These are phyloP conservation scores for Acacia acuminata DNA, from an alignment of 306 rosid species.

Conservation along the genomic window DNA sequence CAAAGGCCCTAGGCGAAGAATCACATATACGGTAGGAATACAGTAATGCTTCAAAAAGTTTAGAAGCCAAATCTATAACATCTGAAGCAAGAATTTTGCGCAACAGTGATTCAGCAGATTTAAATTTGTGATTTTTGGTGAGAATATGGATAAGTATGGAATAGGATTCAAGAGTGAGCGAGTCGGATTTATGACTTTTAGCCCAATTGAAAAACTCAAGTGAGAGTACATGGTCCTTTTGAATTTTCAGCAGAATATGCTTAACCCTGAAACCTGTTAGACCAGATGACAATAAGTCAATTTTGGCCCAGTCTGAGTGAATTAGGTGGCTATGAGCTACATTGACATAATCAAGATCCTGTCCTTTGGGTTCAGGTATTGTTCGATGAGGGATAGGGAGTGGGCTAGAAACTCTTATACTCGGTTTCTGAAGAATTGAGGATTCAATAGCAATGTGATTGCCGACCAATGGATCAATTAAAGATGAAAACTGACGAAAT, in stretches of 20 bases:
- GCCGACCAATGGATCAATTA: conserved; percentile 28
- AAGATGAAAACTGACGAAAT: conserved; percentile 47
- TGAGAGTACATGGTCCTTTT: conserved; percentile 68
- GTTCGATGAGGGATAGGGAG: conserved; percentile 72
- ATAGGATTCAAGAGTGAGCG: conserved; percentile 58
- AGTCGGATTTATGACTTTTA: conserved; percentile 46
- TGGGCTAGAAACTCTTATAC: conserved; percentile 31
- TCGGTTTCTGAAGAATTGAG: conserved; percentile 14
- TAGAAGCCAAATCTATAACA: conserved; percentile 44
- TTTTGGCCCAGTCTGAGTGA: conserved; percentile 77
- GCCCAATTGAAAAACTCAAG: conserved; percentile 79
- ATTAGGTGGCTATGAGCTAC: conserved; percentile 72
- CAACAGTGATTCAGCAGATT: conserved; percentile 53
- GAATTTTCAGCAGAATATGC: conserved; percentile 59
- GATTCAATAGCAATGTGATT: conserved; percentile 28
- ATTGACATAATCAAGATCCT: conserved; percentile 78
- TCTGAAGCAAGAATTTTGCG: conserved; percentile 38
- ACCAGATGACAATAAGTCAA: conserved; percentile 46
- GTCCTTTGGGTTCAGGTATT: conserved; percentile 65
- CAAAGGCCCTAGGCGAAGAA: conserved; percentile 74
- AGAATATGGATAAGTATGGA: conserved; percentile 72
- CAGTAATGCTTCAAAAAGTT: conserved; percentile 59
- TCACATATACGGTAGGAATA: conserved; percentile 57
- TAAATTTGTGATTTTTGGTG: conserved; percentile 64
- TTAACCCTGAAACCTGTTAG: conserved; percentile 65